A percentile compares a stretch with the other conserved stretches of the same genome.
Evolutionary conservation across 345 rosid genomes (phyloP).

Genomic region (Raphanus raphanistrum): DNA sequence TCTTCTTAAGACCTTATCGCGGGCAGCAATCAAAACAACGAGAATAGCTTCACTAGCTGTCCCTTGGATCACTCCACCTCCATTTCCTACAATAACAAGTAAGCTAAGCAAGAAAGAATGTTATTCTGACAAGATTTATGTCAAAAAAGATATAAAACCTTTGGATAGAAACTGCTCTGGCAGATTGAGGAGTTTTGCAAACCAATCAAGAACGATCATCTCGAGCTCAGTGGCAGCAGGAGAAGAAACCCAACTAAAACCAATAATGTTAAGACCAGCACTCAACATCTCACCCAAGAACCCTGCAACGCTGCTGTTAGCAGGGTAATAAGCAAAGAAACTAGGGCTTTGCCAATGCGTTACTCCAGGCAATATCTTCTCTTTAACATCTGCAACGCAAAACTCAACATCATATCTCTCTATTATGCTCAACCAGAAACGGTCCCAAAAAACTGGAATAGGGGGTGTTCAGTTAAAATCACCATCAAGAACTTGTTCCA

Average conservation of each 20-base stretch:
- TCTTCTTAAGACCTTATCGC: conserved; percentile 55
- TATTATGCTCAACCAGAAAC: background rate
- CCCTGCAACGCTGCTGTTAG: background rate
- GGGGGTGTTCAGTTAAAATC: conserved; percentile 7
- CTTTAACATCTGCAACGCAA: conserved; percentile 53
- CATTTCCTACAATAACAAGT: conserved; percentile 56
- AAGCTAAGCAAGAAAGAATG: background rate
- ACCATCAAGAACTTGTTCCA: conserved; percentile 84
- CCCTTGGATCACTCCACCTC: conserved; percentile 95
- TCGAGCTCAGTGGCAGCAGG: background rate
- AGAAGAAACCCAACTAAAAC: background rate
- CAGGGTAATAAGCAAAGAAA: conserved; percentile 38
- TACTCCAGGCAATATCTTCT: conserved; percentile 77
- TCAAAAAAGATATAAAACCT: conserved; percentile 39
- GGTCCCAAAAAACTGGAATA: background rate
- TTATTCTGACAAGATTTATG: background rate
- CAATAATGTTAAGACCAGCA: background rate
- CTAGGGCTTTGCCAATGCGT: conserved; percentile 94
- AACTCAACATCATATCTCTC: background rate
- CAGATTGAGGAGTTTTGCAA: conserved; percentile 53
- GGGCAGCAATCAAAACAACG: conserved; percentile 75
- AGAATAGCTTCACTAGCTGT: conserved; percentile 92
- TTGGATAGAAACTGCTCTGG: conserved; percentile 73
- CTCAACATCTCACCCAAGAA: background rate
- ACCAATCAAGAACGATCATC: background rate